Evolutionary conservation across 495 filamentous ascomycete genomes (phyloP).

Genomic region (Thozetella sp.): DNA sequence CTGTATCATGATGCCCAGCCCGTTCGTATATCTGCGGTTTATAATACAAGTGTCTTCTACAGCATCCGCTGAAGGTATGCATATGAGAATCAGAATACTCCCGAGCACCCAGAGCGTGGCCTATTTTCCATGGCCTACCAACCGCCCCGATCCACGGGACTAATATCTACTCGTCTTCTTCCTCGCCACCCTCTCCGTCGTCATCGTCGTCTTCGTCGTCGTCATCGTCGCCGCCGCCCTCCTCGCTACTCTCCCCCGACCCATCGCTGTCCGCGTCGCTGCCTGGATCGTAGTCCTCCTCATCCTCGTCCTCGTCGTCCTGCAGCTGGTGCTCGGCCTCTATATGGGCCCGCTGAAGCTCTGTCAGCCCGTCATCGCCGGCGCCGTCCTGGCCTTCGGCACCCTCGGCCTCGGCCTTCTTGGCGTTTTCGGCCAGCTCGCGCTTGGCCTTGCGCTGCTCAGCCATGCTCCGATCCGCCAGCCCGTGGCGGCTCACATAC

Average conservation of each 20-base stretch:
- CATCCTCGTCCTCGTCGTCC: conserved; percentile 79
- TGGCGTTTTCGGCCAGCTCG: conserved; percentile 45
- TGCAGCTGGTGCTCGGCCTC: conserved; percentile 53
- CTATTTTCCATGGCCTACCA: no score
- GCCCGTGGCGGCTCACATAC: conserved; percentile 77
- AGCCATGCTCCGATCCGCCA: conserved; percentile 92
- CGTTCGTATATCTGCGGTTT: no score
- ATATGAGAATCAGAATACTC: no score
- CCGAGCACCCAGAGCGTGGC: no score
- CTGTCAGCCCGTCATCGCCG: conserved; percentile 69
- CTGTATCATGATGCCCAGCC: no score
- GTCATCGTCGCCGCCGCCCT: conserved; percentile 51
- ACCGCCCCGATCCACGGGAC: no score
- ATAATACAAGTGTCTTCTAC: no score
- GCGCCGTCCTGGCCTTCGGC: conserved; percentile 61
- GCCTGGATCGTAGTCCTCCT: conserved; percentile 88
- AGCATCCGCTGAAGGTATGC: no score
- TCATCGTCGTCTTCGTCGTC: conserved; percentile 50
- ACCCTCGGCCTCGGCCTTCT: conserved; percentile 51
- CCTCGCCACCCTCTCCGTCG: conserved; percentile 48
- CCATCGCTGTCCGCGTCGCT: conserved; percentile 76
- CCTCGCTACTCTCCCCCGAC: conserved; percentile 56
- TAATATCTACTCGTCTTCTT: conserved; percentile 48
- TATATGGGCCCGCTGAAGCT: conserved; percentile 52
- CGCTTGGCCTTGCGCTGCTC: conserved; percentile 81